Conservation (phyloP, 2,329 filamentous ascomycete species). For the Cladosporium sp. region DNA sequence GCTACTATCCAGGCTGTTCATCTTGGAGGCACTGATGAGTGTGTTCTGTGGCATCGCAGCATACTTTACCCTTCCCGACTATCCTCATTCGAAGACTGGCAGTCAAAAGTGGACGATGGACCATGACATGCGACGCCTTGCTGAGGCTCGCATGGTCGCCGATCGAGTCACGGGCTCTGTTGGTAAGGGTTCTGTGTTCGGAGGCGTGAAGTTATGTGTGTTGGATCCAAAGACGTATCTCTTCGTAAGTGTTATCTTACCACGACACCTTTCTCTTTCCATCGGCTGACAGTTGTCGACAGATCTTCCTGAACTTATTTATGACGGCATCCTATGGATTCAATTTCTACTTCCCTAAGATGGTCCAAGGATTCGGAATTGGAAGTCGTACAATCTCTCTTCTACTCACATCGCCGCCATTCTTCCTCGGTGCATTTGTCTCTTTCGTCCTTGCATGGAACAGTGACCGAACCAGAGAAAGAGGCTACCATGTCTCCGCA, state of each 20-base stretch:
- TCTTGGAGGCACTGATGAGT: conserved; percentile 24
- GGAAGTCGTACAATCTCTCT: conserved; percentile 34
- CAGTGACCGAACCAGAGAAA: conserved; percentile 42
- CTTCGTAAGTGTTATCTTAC: conserved; percentile 7
- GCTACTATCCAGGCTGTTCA: conserved; percentile 27
- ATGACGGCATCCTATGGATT: conserved; percentile 1
- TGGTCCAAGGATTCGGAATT: conserved; percentile 35
- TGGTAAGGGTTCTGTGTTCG: conserved; percentile 4
- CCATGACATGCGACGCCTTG: conserved; percentile 4
- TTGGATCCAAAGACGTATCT: conserved; percentile 27
- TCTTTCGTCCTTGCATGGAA: conserved; percentile 35
- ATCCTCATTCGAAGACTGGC: conserved; percentile 13
- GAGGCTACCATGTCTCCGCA: conserved; percentile 37
- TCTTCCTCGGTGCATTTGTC: conserved; percentile 23
- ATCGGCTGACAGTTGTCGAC: not conserved
- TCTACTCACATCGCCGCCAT: conserved; percentile 37
- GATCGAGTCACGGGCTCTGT: conserved; percentile 10
- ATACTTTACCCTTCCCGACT: conserved; percentile 21
- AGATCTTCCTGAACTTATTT: conserved; percentile 1
- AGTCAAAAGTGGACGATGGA: conserved; percentile 11
- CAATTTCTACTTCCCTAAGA: conserved; percentile 5
- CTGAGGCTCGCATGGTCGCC: conserved; percentile 41
- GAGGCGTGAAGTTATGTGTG: conserved; percentile 22
- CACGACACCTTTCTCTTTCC: not conserved
- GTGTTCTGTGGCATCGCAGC: conserved; percentile 15